Evolutionary conservation across 495 filamentous ascomycete genomes (phyloP), one percentile per base, ranked within the genome.

Genomic region (Sordaria brevicollis): DNA sequence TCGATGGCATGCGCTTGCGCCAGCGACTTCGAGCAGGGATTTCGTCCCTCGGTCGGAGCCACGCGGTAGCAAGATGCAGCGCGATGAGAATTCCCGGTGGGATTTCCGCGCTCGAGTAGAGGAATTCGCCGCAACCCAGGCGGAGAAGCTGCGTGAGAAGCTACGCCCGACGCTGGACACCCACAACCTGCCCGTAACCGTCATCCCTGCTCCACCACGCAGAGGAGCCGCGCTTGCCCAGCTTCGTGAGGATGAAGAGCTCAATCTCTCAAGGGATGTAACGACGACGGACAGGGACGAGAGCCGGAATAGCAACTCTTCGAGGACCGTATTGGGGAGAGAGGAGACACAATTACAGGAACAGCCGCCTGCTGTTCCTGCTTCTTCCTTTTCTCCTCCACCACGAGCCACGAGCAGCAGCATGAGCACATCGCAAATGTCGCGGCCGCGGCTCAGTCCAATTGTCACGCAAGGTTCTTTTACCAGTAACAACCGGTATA

Each of bases 201-300:
- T 85, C 5, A 84, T 85, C 25, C 82, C 82, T 6, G 83, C 83
- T 0, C 83, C 82, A 39, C 78, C 82, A 13, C 77, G 83, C 0
- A 76, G 80, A 25, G 83, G 83, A 2, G 81, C 82, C 0, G 82
- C 81, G 8, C 74, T 85, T 6, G 82, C 81, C 29, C 79, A 79
- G 70, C 68, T 84, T 31, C 66, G 81, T 25, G 81, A 82, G 69
- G 83, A 83, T 34, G 79, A 83, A 65, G 79, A 79, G 69, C 35
- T 67, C 29, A 67, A 76, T 43, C 39, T 37, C 5, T 62, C 69
- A 68, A 34, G 33, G 31, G 34, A 34, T 57, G 35, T 33, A 33
- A 25, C 33, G 29, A 37, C 11, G 3, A 33, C 25, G 25, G 49
- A 13, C 25, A 62, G 49, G 49, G 49, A 62, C 29, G 49, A 62